Evolutionary conservation across 345 rosid genomes (phyloP), one percentile per base, ranked within the genome.

Genomic region (Barbarea vulgaris): DNA sequence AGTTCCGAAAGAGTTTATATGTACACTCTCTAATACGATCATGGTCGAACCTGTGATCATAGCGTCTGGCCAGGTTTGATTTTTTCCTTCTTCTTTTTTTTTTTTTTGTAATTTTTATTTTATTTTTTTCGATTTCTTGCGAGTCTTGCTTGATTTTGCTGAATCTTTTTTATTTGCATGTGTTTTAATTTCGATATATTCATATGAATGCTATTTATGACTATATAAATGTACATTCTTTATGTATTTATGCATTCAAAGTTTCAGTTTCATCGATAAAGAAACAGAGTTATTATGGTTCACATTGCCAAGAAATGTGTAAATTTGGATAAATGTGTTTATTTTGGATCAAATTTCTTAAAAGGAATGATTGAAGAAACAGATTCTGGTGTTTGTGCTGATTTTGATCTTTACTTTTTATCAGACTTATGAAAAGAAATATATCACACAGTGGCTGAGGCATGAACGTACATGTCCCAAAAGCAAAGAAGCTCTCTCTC

Each of bases 351-450:
- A 0, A 44, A 3, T 17, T 33, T 30, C 31, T 69, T 69, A 8
- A 27, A 64, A 46, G 19, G 13, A 46, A 14, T 1, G 24, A 34
- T 48, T 37, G 9, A 25, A 65, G 39, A 46, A 9, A 3, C 67
- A 44, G 69, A 60, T 18, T 50, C 11, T 67, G 3, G 24, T 58
- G 25, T 41, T 52, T 54, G 52, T 70, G 25, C 4, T 77, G 59
- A 59, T 37, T 68, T 21, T 68, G 19, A 2, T 59, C 36, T 62
- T 64, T 33, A 12, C 17, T 41, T 42, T 64, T 70, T 79, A n/a
- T 39, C 85, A 87, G 95, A 89, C 90, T 47, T 85, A 74, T 56
- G 88, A 89, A 56, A 82, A 85, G 17, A 70, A 77, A 5, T 79
- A 48, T 76, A 86, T 87, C 67, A 67, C 68, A 50, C 39, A 66